These are phyloP conservation scores for Ophiostoma pallidulum DNA, from an alignment of 2,329 filamentous ascomycete genomes.

Conservation along the genomic window DNA sequence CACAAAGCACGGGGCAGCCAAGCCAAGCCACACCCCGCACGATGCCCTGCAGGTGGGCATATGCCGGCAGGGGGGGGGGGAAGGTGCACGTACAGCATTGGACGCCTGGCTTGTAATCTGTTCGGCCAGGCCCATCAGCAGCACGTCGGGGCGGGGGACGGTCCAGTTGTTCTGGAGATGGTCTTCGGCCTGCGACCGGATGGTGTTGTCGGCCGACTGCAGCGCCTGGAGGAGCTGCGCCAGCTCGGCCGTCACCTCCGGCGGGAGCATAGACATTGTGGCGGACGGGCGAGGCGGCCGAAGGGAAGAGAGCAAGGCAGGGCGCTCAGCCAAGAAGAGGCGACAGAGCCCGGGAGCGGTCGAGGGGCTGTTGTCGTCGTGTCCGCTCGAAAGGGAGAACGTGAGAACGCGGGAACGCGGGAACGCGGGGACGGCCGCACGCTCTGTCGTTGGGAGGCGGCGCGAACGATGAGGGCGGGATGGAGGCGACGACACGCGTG, in stretches of 20 bases:
- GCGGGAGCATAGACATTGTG: conserved; percentile 73
- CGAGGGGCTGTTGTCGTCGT: not conserved
- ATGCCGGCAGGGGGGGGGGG: not conserved
- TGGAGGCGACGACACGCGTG: too few species aligned
- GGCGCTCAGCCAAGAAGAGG: conserved; percentile 5
- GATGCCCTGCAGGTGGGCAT: too few species aligned
- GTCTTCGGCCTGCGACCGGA: conserved; percentile 80
- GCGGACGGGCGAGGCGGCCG: conserved; percentile 7
- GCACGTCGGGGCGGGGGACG: conserved; percentile 65
- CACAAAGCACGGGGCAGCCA: not conserved
- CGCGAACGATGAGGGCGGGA: not conserved
- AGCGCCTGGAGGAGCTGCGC: conserved; percentile 78
- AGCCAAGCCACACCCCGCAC: not conserved
- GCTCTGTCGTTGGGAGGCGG: not conserved
- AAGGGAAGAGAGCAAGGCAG: conserved; percentile 1
- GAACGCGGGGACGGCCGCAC: not conserved
- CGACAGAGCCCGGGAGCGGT: conserved; percentile 1
- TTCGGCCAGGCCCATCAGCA: conserved; percentile 90
- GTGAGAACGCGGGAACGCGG: conserved; percentile 1
- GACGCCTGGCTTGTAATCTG: conserved; percentile 75
- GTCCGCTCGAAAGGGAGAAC: not conserved
- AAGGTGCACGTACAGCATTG: conserved; percentile 47
- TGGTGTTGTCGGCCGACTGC: conserved; percentile 78
- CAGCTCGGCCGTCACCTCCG: conserved; percentile 77
- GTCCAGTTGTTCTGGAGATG: conserved; percentile 90